Conservation (phyloP, 106 monocot genomes). For the Xerophyta viscosa region DNA sequence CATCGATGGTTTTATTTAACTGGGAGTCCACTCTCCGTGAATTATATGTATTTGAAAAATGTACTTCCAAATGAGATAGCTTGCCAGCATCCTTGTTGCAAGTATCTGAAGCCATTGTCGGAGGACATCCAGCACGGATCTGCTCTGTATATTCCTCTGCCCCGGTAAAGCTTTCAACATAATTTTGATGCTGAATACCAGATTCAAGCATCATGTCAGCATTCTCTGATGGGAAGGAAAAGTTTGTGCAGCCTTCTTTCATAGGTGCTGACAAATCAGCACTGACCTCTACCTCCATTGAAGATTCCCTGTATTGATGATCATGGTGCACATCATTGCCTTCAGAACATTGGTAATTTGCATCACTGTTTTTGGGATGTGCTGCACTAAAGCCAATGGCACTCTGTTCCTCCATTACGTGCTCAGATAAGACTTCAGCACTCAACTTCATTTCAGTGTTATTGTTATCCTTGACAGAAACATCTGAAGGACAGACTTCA, state of each 20-base stretch:
- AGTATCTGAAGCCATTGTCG: constrained; percentile 5
- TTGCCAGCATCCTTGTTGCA: neutral
- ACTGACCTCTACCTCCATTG: constrained; percentile 11
- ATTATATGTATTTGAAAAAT: constrained; percentile 9
- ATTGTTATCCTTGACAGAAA: neutral
- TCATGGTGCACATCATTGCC: no score
- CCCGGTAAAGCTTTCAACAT: neutral
- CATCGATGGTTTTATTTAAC: neutral
- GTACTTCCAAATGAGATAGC: constrained; percentile 1
- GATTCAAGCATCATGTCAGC: constrained; percentile 51
- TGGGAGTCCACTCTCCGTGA: constrained; percentile 1
- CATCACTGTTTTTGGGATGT: neutral
- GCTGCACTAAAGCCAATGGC: constrained; percentile 4
- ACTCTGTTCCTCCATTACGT: constrained; percentile 1
- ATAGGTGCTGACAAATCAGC: constrained; percentile 11
- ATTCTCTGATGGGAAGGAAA: constrained; percentile 18
- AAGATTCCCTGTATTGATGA: no score
- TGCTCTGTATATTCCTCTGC: neutral
- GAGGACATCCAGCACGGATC: neutral
- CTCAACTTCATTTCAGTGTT: neutral
- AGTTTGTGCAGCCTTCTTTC: constrained; percentile 17
- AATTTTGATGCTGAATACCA: constrained; percentile 13
- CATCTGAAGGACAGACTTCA: constrained; percentile 9
- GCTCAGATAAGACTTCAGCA: constrained; percentile 1
- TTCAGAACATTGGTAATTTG: constrained; percentile 9